Percentiles rank a stretch among this genome's conserved stretches.
Conservation (phyloP, 2,329 filamentous ascomycete species). For the Colletotrichum sp. region DNA sequence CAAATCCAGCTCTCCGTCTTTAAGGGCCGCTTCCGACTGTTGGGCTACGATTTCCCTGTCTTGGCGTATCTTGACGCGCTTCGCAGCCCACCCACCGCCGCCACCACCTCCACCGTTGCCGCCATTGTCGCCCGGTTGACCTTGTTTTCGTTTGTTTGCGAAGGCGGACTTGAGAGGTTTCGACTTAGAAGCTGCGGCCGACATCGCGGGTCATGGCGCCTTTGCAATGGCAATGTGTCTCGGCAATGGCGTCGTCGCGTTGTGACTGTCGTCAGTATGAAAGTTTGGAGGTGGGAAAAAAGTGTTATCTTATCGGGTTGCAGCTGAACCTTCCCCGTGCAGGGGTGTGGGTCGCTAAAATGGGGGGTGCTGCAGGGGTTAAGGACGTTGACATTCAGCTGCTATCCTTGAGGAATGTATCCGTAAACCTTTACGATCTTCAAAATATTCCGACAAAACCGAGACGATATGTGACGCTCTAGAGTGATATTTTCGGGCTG, state of each 20-base stretch:
- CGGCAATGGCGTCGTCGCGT: constrained; percentile 3
- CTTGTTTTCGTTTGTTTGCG: constrained; percentile 32
- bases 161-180: constrained; percentile 15
- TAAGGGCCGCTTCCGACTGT: constrained; percentile 54
- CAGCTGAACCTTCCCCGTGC: background rate
- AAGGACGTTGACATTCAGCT: background rate
- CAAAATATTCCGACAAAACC: background rate
- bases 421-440: background rate
- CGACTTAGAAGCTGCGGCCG: constrained; percentile 2
- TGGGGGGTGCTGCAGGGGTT: background rate
- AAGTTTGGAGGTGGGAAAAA: constrained; percentile 8
- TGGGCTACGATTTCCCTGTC: constrained; percentile 57
- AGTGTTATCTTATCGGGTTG: constrained; percentile 17
- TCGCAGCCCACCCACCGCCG: constrained; percentile 32
- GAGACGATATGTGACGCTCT: rapidly evolving
- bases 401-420: background rate
- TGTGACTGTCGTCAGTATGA: background rate
- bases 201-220: constrained; percentile 18
- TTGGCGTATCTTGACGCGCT: constrained; percentile 52
- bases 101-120: constrained; percentile 23
- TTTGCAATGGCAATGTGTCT: background rate
- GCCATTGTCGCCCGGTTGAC: constrained; percentile 18
- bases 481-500: background rate
- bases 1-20: constrained; percentile 83
- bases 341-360: background rate